A percentile compares a stretch with the other conserved stretches of the same genome.
phyloP scores from a whole-genome alignment of 345 rosid genomes.

The Chamaenerion angustifolium region DNA sequence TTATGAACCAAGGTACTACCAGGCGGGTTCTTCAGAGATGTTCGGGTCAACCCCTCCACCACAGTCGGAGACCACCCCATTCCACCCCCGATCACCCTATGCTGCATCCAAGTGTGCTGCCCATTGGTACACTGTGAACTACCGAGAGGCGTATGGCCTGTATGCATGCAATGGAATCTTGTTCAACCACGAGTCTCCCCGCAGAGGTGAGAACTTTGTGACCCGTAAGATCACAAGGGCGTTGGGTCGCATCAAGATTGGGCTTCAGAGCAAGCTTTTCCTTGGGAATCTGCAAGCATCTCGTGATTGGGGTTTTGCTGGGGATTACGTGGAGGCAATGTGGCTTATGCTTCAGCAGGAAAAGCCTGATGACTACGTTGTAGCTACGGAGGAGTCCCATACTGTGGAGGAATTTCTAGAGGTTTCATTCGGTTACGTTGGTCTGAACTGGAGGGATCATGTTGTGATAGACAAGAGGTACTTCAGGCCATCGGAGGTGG shows the following conservation, averaged over 20 bases:
- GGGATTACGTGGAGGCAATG: slow-evolving; percentile 98
- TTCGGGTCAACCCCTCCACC: slow-evolving; percentile 93
- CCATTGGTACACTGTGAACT: slow-evolving; percentile 96
- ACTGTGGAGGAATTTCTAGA: slow-evolving; percentile 82
- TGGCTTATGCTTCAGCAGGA: slow-evolving; percentile 98
- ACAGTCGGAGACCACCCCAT: slow-evolving; percentile 63
- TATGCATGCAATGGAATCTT: slow-evolving; percentile 85
- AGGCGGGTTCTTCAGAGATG: slow-evolving; percentile 97
- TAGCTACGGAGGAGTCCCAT: slow-evolving; percentile 88
- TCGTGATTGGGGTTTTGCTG: slow-evolving; percentile 93
- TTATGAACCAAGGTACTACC: slow-evolving; percentile 38
- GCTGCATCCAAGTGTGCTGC: slow-evolving; percentile 92
- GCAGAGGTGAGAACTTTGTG: slow-evolving; percentile 88
- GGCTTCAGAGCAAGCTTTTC: slow-evolving; percentile 70
- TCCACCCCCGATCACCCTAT: slow-evolving; percentile 95
- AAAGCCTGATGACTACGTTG: slow-evolving; percentile 85
- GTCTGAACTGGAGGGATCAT: slow-evolving; percentile 43
- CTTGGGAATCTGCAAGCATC: slow-evolving; percentile 80
- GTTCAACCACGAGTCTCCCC: slow-evolving; percentile 88
- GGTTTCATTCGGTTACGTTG: slow-evolving; percentile 57
- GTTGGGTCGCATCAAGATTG: slow-evolving; percentile 73
- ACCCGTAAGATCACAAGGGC: slow-evolving; percentile 93
- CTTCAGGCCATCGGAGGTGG: slow-evolving; percentile 50
- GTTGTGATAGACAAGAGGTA: slow-evolving; percentile 52
- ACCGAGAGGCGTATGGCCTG: slow-evolving; percentile 79